Evolutionary conservation across 2,329 filamentous ascomycete species (phyloP).

Genomic region (Microdochium nivale): DNA sequence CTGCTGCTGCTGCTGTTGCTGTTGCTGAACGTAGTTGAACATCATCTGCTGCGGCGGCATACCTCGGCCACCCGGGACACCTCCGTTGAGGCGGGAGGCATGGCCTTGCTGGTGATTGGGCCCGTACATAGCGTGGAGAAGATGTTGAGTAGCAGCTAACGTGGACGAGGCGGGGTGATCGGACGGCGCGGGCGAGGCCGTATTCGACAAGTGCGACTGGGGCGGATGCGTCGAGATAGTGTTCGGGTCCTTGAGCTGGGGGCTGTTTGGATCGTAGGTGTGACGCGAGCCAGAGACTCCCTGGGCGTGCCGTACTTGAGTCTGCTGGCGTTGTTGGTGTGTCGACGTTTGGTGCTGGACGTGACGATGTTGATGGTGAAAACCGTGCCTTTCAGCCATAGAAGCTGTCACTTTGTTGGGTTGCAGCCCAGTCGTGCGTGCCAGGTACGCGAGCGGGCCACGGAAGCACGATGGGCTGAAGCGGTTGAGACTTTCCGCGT

Average conservation of each 20-base stretch:
- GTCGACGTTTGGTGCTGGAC: neutral
- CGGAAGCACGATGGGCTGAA: neutral
- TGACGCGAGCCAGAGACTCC: neutral
- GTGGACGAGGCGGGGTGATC: slow-evolving; percentile 19
- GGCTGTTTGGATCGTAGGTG: neutral
- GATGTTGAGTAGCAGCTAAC: slow-evolving; percentile 25
- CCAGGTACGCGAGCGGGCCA: neutral
- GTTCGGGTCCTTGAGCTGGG: neutral
- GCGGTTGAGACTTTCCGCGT: neutral
- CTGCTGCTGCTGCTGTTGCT: neutral
- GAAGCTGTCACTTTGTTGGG: neutral
- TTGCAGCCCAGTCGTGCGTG: neutral
- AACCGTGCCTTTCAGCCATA: neutral
- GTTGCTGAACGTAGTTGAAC: slow-evolving; percentile 45
- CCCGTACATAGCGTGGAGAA: slow-evolving; percentile 57
- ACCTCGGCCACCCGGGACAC: slow-evolving; percentile 44
- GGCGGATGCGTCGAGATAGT: neutral
- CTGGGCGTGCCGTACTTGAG: neutral
- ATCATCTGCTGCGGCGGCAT: slow-evolving; percentile 46
- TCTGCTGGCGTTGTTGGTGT: neutral
- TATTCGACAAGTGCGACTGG: too few species aligned
- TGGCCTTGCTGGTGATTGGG: slow-evolving; percentile 65
- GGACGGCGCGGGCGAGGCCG: slow-evolving; percentile 1
- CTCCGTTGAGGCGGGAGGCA: slow-evolving; percentile 68
- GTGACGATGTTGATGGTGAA: neutral